Base-by-base conservation (phyloP, 1,284 basidiomycete species). In the Coriolopsis trogii region DNA sequence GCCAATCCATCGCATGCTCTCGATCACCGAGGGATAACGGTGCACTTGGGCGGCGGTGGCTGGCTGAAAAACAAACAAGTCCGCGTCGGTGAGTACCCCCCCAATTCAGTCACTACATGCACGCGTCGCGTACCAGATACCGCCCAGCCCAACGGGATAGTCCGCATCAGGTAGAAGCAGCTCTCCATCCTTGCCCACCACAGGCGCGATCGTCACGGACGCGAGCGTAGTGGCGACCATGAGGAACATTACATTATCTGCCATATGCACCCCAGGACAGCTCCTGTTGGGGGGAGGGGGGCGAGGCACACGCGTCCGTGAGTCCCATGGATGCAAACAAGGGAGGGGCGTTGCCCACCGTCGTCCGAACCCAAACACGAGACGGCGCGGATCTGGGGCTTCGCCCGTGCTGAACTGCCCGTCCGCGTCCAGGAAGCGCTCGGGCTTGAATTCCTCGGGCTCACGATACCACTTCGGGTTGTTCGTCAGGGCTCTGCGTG, bases 401-500 rank as follows among this genome's bases (percentile, higher is more conserved):
- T 30, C 28, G 28, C 28, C 41, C 6, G 62, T 62, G 38, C 68
- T 57, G 7, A 70, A 57, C 29, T 67, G 58, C 3, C 69, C 70
- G 34, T 67, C 59, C 41, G 28, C 28, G 13, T 62, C 64, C 20
- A 74, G 41, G 52, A 65, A 73, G 1, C 71, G 63, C 18, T 67
- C 67, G 1, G 73, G 73, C n/a, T 53, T 62, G 53, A 74, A 76
- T 12, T 52, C 46, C 8, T 62, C 43, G 0, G 73, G 71, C 10
- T 73, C 56, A 1, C 62, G 51, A 48, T 71, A 75, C 7, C 60
- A 29, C 25, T 49, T 46, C 4, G 60, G 53, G 30, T 68, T 64
- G 41, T 30, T 7, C 65, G 63, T 6, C 63, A 49, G n/a, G 67
- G 64, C 20, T 18, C 25, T 50, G 41, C 46, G 20, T 8, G 8